Evolutionary conservation across 352 stramenopile genomes (phyloP), one percentile per base, ranked within the genome.

Genomic region (Pythium rhizo-oryzae): DNA sequence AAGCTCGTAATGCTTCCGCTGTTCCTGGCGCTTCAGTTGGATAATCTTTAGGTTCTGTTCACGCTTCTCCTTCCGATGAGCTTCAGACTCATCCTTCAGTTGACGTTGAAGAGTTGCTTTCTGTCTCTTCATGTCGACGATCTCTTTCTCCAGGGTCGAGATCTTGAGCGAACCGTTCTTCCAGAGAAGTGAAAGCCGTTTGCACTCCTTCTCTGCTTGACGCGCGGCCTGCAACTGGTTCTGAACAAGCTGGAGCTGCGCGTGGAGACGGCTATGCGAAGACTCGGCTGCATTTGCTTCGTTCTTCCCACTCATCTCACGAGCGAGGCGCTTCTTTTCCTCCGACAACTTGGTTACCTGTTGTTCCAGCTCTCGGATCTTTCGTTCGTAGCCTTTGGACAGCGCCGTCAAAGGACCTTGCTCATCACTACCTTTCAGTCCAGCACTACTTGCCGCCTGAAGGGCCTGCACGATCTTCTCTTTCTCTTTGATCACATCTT

Each of bases 11-110:
- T 83, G 74, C 57, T 78, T 86, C 3, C 84, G 76, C 51, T 87
- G 74, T 39, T 93, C 79, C 49, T 91, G 76, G 1, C 84, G 78
- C 41, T 82, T 85, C 12, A 87, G 44, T 62, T 88, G 77, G 6
- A 85, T 44, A 25, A 82, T 85, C 55, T 85, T 77, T 19, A 76
- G 56, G 41, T 75, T 70, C 41, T 82, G 71, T 21, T 84, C 70
- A 24, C 71, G 69, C n/a, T 78, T 78, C 33, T 80, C 77, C 23
- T 80, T 84, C 30, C 78, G 76, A 23, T 83, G 78, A 19, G 63
- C 30, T 28, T 80, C 80, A 1, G 71, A 65, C 62, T 79, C 80
- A 15, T 76, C 75, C 39, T 70, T 76, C n/a, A 85, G 49, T 28
- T 80, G 59, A 0, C 74, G 71, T 21, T 88, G 81, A 5, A 89